Conservation (phyloP, 768 basidiomycete species). For the Gautieria morchelliformis region DNA sequence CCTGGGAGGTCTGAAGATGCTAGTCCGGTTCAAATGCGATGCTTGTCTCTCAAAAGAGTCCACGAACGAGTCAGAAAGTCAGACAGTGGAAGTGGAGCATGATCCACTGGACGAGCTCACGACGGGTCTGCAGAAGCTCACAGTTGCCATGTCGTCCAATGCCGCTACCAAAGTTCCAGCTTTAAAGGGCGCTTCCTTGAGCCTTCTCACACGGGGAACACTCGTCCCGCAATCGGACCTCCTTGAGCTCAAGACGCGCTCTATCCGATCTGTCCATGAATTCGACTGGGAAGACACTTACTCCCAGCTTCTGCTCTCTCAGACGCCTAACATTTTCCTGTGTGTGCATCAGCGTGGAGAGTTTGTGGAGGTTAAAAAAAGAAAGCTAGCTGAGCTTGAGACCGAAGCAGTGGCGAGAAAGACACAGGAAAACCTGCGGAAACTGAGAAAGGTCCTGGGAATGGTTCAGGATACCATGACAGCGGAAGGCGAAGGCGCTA, state of each 20-base stretch:
- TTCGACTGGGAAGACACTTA: conserved; percentile 52
- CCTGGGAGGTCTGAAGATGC: conserved; percentile 45
- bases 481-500: conserved; percentile 40
- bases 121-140: not conserved
- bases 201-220: conserved; percentile 16
- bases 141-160: not conserved
- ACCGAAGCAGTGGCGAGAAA: conserved; percentile 15
- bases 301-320: conserved; percentile 61
- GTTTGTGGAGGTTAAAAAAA: conserved; percentile 33
- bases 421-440: conserved; percentile 22
- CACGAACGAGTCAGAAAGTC: too few relatives aligned
- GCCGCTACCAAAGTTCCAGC: not conserved
- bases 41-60: conserved; percentile 4
- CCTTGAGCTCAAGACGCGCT: conserved; percentile 39
- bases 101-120: not conserved
- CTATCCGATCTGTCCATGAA: conserved; percentile 20
- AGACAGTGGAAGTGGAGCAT: not conserved
- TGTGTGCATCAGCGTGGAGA: conserved; percentile 40
- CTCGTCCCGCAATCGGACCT: conserved; percentile 33
- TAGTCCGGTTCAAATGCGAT: conserved; percentile 29
- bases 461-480: conserved; percentile 40
- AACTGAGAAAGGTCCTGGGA: conserved; percentile 19
- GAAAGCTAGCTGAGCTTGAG: conserved; percentile 14
- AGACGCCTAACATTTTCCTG: conserved; percentile 40
- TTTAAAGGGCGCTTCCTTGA: conserved; percentile 9